These are phyloP conservation scores for Solanum pinnatisectum DNA, from an alignment of 257 asterid species.

Conservation along the genomic window DNA sequence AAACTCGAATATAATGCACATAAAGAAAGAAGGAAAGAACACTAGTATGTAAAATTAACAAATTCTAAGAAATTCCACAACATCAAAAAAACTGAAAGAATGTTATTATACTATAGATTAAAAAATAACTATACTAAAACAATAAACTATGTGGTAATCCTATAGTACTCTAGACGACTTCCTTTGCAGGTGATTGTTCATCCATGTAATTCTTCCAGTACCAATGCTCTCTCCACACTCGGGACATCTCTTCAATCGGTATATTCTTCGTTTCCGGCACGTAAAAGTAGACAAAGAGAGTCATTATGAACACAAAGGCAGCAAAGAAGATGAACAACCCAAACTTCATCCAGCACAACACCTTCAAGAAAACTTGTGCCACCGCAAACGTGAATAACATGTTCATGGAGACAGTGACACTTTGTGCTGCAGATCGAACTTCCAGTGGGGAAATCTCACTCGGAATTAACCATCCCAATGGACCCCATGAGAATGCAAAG, in stretches of 20 bases:
- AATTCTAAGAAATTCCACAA: neutral
- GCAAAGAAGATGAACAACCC: constrained; percentile 21
- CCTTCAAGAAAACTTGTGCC: constrained; percentile 1
- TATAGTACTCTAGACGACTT: neutral
- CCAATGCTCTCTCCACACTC: neutral
- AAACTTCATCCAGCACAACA: constrained; percentile 16
- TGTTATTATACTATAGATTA: neutral
- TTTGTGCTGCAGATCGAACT: neutral
- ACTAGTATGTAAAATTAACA: neutral
- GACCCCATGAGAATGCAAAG: constrained; percentile 35
- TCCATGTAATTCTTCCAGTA: neutral
- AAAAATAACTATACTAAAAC: neutral
- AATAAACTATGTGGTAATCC: neutral
- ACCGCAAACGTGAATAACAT: constrained; percentile 20
- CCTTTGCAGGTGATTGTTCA: neutral
- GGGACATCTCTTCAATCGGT: constrained; percentile 9
- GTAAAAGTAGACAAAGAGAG: neutral
- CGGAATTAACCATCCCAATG: constrained; percentile 23
- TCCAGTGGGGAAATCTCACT: constrained; percentile 26
- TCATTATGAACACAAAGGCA: constrained; percentile 5
- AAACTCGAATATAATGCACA: neutral
- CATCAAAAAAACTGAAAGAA: neutral
- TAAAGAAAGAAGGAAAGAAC: no score
- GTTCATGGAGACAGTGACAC: neutral
- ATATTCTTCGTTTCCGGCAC: constrained; percentile 19